Base-by-base conservation (phyloP, 2,329 filamentous ascomycete species). In the Chaetomiaceae sp. region DNA sequence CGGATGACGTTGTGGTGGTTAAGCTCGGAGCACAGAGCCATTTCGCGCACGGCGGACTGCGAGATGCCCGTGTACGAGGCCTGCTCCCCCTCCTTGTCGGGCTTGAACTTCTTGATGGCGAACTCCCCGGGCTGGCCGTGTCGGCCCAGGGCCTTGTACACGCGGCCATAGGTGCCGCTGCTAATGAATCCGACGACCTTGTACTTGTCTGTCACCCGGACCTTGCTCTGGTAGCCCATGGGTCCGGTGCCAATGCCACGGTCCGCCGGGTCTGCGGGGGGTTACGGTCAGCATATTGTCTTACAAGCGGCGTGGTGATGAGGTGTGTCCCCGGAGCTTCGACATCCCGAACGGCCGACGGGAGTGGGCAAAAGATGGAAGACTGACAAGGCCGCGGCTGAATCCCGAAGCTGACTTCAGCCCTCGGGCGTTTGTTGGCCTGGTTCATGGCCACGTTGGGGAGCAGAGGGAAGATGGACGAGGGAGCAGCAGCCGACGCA, bases 71-170 rank as follows among this genome's bases (percentile, higher is more conserved):
- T 97, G 67, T 98, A 98, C 59, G 94, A 86, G 38, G 96, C 73
- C 59, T 86, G 80, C 66, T 98, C 93, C 47, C 93, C 93, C 68
- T 98, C 93, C 70, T 97, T 98, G 68, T 98, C 93, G 7, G 90
- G 90, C 72, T 96, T 96, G 79, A 96, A 95, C 79, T 98, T 98
- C 65, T 98, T 98, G 73, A 98, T 98, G 58, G 93, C 93, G 62
- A 95, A 96, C 61, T 95, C 88, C 53, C 87, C 86, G 42, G 80
- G 69, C 64, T 83, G 72, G 58, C 82, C 79, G 70, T 85, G 77
- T 54, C 84, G 82, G 58, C 87, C 82, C 35, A 88, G 74, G 15
- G 93, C 93, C 65, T 98, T 98, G 78, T 97, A 98, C 7, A 98
- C 93, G 26, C 93, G 84, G 29, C 93, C 93, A 78, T 98, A 98